phyloP scores from a whole-genome alignment of 768 basidiomycete genomes.

The Rhodosporidiobolus sp. region DNA sequence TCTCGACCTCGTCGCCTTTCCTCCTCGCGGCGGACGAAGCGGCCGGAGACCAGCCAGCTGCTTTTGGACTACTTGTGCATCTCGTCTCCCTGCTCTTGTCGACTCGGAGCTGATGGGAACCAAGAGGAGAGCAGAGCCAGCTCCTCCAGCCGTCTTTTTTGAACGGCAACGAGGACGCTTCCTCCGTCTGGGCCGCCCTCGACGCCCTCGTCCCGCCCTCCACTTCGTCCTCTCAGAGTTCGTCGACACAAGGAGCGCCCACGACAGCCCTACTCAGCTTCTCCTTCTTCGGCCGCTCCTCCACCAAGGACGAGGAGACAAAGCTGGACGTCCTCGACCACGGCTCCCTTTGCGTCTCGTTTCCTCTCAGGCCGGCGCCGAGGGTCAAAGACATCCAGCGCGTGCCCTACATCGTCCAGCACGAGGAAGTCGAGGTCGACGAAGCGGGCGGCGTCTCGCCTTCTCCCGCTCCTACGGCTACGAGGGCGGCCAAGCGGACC shows the following conservation, averaged over 20 bases:
- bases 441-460: not conserved
- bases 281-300: not conserved
- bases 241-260: not conserved
- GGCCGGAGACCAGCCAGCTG: not conserved
- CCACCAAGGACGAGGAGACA: not conserved
- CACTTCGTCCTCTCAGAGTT: not conserved
- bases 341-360: constrained; percentile 16
- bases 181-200: not conserved
- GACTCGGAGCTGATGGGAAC: not conserved
- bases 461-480: not conserved
- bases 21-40: constrained; percentile 6
- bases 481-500: not conserved
- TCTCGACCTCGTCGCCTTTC: constrained; percentile 8
- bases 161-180: not conserved
- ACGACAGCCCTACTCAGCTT: not conserved
- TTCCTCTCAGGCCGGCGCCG: not conserved
- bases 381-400: not conserved
- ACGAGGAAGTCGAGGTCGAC: not conserved
- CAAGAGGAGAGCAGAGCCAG: not conserved
- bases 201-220: constrained; percentile 6
- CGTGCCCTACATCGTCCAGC: constrained; percentile 3
- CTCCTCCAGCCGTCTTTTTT: constrained; percentile 10
- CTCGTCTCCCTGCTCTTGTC: not conserved
- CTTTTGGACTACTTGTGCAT: not conserved
- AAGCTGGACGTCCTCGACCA: constrained; percentile 3